Evolutionary conservation across 768 basidiomycete genomes (phyloP).

Genomic region (Serendipita sp.): DNA sequence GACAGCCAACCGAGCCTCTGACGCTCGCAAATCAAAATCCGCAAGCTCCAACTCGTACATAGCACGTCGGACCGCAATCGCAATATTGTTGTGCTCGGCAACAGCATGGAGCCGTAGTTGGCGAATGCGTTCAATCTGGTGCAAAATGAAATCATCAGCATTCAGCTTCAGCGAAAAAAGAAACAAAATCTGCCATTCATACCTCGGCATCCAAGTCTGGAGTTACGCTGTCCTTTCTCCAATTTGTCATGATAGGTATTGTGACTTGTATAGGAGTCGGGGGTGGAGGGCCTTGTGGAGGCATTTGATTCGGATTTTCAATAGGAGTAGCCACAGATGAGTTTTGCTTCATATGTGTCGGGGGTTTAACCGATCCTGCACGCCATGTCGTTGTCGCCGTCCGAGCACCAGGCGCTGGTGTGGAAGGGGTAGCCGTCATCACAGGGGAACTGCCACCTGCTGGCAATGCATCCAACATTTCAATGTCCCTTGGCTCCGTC

Average conservation of each 20-base stretch:
- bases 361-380: not conserved
- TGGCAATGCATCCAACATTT: not conserved
- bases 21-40: not conserved
- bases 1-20: not conserved
- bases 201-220: constrained; percentile 4
- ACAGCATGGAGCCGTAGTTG: not conserved
- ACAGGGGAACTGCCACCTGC: not conserved
- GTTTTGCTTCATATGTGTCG: not conserved
- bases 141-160: not conserved
- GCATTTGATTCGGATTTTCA: not conserved
- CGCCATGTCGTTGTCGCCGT: too few relatives aligned
- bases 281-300: not conserved
- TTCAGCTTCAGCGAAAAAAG: not conserved
- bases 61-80: not conserved
- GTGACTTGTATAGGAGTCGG: not conserved
- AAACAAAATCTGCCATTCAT: not conserved
- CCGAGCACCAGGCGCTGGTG: not conserved
- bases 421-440: not conserved
- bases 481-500: not conserved
- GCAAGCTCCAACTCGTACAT: not conserved
- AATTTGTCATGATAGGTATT: not conserved
- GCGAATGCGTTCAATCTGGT: not conserved
- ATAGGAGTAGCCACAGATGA: not conserved
- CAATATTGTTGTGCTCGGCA: not conserved
- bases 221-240: constrained; percentile 5